phyloP scores from a whole-genome alignment of 2,329 filamentous ascomycete species.

The Hypoxylon sp. region DNA sequence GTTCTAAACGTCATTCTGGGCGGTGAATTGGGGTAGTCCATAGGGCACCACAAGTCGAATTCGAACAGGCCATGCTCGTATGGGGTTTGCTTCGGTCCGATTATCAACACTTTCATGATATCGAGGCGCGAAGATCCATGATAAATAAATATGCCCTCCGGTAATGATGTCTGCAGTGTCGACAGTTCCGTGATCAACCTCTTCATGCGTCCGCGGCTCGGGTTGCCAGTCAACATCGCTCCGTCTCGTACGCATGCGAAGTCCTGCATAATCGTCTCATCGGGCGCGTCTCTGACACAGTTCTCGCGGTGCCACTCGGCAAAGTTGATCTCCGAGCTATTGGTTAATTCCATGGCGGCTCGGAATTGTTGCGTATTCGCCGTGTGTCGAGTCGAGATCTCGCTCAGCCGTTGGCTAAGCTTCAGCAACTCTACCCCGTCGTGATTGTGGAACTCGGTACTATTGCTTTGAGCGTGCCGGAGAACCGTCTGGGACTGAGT shows the following conservation, averaged over 20 bases:
- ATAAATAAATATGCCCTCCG: conserved; percentile 66
- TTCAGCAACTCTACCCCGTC: conserved; percentile 53
- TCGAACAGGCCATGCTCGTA: conserved; percentile 70
- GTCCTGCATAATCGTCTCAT: conserved; percentile 55
- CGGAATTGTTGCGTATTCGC: conserved; percentile 30
- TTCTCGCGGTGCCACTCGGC: conserved; percentile 54
- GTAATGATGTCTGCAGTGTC: conserved; percentile 62
- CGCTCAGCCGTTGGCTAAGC: conserved; percentile 54
- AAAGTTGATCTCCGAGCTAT: conserved; percentile 43
- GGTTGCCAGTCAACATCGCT: conserved; percentile 12
- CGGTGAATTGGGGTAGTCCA: conserved; percentile 60
- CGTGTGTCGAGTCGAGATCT: conserved; percentile 50
- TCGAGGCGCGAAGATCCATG: conserved; percentile 63
- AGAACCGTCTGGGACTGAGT: conserved; percentile 55
- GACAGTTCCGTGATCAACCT: conserved; percentile 63
- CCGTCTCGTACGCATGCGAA: conserved; percentile 47
- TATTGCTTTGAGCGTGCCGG: conserved; percentile 43
- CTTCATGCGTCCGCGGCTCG: conserved; percentile 62
- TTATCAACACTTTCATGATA: conserved; percentile 65
- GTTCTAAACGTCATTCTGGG: conserved; percentile 62
- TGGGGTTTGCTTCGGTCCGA: conserved; percentile 65
- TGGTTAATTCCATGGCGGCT: conserved; percentile 31
- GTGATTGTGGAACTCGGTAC: conserved; percentile 43
- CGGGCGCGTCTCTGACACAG: conserved; percentile 55
- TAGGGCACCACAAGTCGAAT: conserved; percentile 65